Evolutionary conservation across 768 basidiomycete genomes (phyloP).

Genomic region (Xerocomellus amylosporus): DNA sequence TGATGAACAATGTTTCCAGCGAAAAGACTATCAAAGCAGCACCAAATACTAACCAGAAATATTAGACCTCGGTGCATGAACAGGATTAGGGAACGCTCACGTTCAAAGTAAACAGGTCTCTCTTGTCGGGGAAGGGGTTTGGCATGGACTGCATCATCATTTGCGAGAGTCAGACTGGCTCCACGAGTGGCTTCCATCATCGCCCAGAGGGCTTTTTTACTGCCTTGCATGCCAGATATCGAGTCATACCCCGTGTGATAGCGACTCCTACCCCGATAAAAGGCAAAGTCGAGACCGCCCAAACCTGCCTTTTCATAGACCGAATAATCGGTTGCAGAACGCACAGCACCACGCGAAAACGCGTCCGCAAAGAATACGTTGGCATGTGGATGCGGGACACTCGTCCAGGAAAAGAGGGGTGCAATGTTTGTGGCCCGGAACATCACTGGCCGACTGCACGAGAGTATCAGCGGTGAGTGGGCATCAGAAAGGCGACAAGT

Average conservation of each 20-base stretch:
- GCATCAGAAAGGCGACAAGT: neutral
- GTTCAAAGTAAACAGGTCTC: conserved; percentile 65
- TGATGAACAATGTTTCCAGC: conserved; percentile 46
- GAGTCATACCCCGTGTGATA: conserved; percentile 79
- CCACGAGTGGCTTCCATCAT: conserved; percentile 69
- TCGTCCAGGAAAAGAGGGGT: conserved; percentile 51
- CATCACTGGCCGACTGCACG: conserved; percentile 62
- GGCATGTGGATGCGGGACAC: conserved; percentile 65
- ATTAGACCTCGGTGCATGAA: neutral
- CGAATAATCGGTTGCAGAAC: conserved; percentile 71
- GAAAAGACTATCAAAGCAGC: conserved; percentile 53
- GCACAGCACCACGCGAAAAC: conserved; percentile 61
- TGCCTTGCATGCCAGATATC: conserved; percentile 54
- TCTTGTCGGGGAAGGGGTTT: conserved; percentile 24
- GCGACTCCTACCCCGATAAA: conserved; percentile 67
- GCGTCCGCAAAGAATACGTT: conserved; percentile 69
- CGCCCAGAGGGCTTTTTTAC: conserved; percentile 62
- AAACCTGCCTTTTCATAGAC: conserved; percentile 59
- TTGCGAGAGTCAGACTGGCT: conserved; percentile 54
- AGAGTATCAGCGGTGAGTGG: neutral
- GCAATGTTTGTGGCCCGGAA: conserved; percentile 68
- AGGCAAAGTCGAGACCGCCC: conserved; percentile 75
- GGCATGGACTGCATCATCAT: conserved; percentile 34
- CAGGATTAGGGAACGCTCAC: conserved; percentile 40
- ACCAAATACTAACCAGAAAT: conserved; percentile 52